These are phyloP conservation scores for Ulmus americana DNA, from an alignment of 331 rosid species.

Conservation along the genomic window DNA sequence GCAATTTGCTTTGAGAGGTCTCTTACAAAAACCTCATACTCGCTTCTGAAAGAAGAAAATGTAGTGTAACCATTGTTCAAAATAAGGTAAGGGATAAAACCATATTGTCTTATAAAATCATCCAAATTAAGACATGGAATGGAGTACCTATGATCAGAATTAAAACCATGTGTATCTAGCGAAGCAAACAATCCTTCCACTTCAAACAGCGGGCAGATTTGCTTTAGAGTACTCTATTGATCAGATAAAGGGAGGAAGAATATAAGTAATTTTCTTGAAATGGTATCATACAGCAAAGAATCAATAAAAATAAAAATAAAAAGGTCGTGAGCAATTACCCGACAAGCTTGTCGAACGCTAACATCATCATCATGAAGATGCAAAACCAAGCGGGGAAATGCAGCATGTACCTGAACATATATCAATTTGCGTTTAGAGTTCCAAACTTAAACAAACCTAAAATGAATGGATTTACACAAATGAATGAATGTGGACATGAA, in stretches of 20 bases:
- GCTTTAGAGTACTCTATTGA: slow-evolving; percentile 61
- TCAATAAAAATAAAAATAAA: slow-evolving; percentile 11
- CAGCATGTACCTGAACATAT: slow-evolving; percentile 64
- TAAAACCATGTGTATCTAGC: slow-evolving; percentile 59
- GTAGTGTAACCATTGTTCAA: slow-evolving; percentile 13
- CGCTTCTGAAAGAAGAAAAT: slow-evolving; percentile 48
- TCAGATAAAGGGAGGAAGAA: slow-evolving; percentile 8
- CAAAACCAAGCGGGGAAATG: slow-evolving; percentile 81
- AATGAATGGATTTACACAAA: background rate
- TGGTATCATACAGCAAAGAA: too few relatives aligned
- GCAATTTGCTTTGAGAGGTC: slow-evolving; percentile 68
- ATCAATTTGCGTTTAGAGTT: background rate
- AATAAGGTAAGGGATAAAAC: slow-evolving; percentile 2
- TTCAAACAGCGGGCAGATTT: slow-evolving; percentile 58
- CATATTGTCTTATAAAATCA: slow-evolving; percentile 18
- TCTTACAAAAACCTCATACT: slow-evolving; percentile 73
- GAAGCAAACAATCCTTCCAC: slow-evolving; percentile 45
- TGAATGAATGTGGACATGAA: background rate
- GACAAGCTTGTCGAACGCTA: slow-evolving; percentile 79
- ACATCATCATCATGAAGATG: slow-evolving; percentile 75
- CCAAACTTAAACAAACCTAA: background rate
- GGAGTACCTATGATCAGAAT: slow-evolving; percentile 77
- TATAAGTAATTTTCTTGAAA: slow-evolving; percentile 10
- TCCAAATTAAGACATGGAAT: slow-evolving; percentile 13
- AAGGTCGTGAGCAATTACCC: slow-evolving; percentile 50